These are phyloP conservation scores for Annulohypoxylon moriforme DNA, from an alignment of 495 filamentous ascomycete genomes.

Conservation along the genomic window DNA sequence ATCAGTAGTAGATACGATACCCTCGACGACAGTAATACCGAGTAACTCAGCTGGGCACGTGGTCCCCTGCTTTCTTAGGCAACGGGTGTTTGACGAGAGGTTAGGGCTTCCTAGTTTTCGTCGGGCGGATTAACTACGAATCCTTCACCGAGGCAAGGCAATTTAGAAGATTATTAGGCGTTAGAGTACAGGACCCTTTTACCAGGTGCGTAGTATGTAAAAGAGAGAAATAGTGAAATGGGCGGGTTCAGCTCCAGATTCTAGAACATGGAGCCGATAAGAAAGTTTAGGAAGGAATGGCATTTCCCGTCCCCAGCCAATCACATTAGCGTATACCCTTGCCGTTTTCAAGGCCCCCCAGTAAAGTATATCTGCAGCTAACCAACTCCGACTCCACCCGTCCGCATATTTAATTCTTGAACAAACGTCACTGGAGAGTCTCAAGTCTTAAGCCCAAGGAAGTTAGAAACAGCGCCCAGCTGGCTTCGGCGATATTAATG, in stretches of 20 bases:
- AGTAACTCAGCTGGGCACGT: not conserved
- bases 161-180: not conserved
- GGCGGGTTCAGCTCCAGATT: conserved; percentile 13
- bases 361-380: conserved; percentile 14
- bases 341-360: conserved; percentile 1
- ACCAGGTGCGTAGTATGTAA: not conserved
- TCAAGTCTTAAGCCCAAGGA: not conserved
- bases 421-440: conserved; percentile 1
- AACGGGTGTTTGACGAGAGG: not conserved
- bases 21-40: not conserved
- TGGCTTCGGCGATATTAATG: conserved; percentile 22
- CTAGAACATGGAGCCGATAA: conserved; percentile 29
- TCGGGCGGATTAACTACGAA: not conserved
- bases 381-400: not conserved
- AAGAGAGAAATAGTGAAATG: not conserved
- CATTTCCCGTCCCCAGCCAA: conserved; percentile 14
- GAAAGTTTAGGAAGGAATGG: not conserved
- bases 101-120: not conserved
- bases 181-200: not conserved
- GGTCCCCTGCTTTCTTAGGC: not conserved
- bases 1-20: not conserved
- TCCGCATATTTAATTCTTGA: not conserved
- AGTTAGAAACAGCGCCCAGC: not conserved
- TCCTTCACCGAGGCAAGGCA: conserved; percentile 3
- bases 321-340: not conserved